A percentile compares a stretch with the other conserved stretches of the same genome.
Evolutionary conservation across 2,329 filamentous ascomycete species (phyloP).

Genomic region (Diaporthe eres): DNA sequence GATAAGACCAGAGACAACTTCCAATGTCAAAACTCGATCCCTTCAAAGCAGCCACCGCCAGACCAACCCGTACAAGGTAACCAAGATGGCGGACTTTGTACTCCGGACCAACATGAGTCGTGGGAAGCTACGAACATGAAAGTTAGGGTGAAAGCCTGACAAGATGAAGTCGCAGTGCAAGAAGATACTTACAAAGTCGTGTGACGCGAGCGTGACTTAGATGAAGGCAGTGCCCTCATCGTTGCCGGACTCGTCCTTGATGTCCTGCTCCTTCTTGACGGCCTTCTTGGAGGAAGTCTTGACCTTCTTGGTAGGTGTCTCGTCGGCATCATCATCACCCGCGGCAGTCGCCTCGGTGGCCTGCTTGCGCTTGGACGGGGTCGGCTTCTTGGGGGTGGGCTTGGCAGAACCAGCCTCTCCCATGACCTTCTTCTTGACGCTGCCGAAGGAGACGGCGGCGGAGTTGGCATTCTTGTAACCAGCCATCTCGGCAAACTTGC

Average conservation of each 20-base stretch:
- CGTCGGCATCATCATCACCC: not conserved
- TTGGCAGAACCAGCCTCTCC: not conserved
- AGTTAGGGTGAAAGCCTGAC: not conserved
- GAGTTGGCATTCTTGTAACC: conserved; percentile 15
- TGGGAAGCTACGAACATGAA: not conserved
- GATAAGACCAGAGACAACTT: no score
- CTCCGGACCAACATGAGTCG: not conserved
- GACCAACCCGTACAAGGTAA: not conserved
- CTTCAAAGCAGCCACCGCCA: not conserved
- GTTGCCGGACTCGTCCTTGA: not conserved
- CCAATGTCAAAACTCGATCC: not conserved
- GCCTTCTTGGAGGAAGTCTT: not conserved
- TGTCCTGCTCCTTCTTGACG: not conserved
- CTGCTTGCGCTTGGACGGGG: conserved; percentile 16
- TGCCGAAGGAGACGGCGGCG: not conserved
- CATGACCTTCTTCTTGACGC: conserved; percentile 19
- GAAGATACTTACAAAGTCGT: not conserved
- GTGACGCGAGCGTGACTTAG: not conserved
- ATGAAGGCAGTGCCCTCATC: not conserved
- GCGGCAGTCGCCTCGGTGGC: rapidly evolving
- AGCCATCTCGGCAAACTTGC: conserved; percentile 28
- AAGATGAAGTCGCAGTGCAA: not conserved
- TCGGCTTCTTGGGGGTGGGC: not conserved
- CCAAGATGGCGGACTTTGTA: not conserved
- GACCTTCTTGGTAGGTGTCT: conserved; percentile 18